Base-by-base conservation (phyloP, 1,284 basidiomycete species). In the Sphaerobolus stellatus region DNA sequence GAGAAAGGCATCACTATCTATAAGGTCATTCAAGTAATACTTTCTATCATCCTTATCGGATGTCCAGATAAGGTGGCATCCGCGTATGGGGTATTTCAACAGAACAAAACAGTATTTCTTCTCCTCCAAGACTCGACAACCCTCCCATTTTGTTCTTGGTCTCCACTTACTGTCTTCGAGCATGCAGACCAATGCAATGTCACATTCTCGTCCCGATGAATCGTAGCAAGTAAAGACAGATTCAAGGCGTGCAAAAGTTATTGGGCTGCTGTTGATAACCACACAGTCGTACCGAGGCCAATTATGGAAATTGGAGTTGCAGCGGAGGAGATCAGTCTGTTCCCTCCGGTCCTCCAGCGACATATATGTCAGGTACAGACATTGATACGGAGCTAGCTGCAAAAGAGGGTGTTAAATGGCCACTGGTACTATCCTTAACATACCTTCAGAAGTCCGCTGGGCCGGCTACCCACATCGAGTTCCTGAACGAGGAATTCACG, bases 1-100 rank as follows among this genome's bases (percentile, higher is more conserved):
- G 4, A 70, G 36, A 43, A 65, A 70, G 60, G 64, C 64, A 40
- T 70, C 68, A 30, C 57, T 54, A 41, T 69, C 67, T 7, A 66
- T 46, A 1, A 57, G 43, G 52, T 69, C 66, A 3, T 64, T 54
- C 1, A 67, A 64, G 20, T 70, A 56, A 30, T 50, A 66, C 27
- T 69, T 64, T 5, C 56, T 58, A 2, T 24, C 14, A 3, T 34
- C 50, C 24, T 9, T 13, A 13, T 4, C 58, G 55, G n/a, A 47
- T 55, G 41, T 66, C 63, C 5, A 53, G 53, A 13, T 56, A 58
- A 5, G 70, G 48, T 9, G 64, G 51, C 1, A 62, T 65, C 5
- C 69, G 65, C 16, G 59, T 56, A 7, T 66, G 50, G 20, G 70
- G 63, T 0, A 66, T 66, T 16, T 54, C 29, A 1, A 64, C 51